Base-by-base conservation (phyloP, 331 rosid species). In the Pyrus hybrid region DNA sequence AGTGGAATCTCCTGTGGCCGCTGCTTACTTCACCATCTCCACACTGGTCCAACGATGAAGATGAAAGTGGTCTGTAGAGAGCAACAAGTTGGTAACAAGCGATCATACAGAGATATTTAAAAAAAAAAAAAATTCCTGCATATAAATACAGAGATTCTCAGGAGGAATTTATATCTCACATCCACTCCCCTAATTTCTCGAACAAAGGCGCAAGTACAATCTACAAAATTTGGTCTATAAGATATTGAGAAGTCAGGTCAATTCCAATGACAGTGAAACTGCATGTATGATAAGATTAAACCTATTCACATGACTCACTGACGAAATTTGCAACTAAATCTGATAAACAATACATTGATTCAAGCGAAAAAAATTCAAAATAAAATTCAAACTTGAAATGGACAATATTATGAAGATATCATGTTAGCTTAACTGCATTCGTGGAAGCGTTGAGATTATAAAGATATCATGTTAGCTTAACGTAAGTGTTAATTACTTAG, bases 1-100 rank as follows among this genome's bases (percentile, higher is more conserved):
- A 82, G 43, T 66, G 89, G 82, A 81, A 82, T 41, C 68, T 80
- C 33, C 6, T 83, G 47, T 89, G 88, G 91, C 91, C 89, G 57
- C 41, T 85, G 74, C 68, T 79, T 51, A 32, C 79, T 71, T 84
- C 89, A 57, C 86, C 86, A 71, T 86, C 93, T 65, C 83, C 83
- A 67, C 85, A 87, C 47, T 63, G 70, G 9, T 87, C 87, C 86
- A 84, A 67, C 78, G 82, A 3, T 58, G 71, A 47, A 28, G 78
- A 83, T 77, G 87, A 87, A 41, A 78, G 78, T 57, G 67, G 77
- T 53, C 41, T 78, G 74, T 83, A 83, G 71, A 73, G 60, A 13
- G 60, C 10, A 45, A 7, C 53, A 62, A 26, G 28, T 41, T 57
- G n/a, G 61, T 32, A 57, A 30, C 47, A 33, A 11, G 70, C 5